Evolutionary conservation across 1,139 yeast genomes (phyloP).

Genomic region (Meyerozyma athensensis): DNA sequence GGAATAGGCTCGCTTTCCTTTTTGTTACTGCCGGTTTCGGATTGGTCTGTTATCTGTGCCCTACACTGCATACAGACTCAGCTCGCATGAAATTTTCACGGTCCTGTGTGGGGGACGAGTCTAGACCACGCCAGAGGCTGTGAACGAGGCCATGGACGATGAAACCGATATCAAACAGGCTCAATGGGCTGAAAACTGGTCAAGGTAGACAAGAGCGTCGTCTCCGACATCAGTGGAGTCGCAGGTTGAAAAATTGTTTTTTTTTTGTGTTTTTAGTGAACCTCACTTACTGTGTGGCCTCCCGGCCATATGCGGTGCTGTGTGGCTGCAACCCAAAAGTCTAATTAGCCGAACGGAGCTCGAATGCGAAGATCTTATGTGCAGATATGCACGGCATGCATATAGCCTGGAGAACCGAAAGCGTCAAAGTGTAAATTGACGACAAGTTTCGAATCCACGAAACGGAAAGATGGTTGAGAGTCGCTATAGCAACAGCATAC

Average conservation of each 20-base stretch:
- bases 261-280: no score
- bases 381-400: constrained; percentile 1
- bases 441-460: not conserved
- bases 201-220: no score
- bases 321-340: not conserved
- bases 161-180: no score
- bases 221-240: no score
- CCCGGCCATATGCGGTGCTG: no score
- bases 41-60: no score
- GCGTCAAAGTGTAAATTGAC: not conserved
- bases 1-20: not conserved
- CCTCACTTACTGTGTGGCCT: no score
- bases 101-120: not conserved
- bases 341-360: not conserved
- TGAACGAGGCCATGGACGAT: no score
- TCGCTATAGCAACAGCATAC: no score
- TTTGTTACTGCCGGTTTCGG: not conserved
- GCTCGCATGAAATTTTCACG: not conserved
- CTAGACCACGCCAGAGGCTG: constrained; percentile 1
- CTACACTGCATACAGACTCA: not conserved
- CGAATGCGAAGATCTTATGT: constrained; percentile 2
- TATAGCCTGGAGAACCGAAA: not conserved
- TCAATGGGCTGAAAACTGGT: no score
- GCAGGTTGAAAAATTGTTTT: no score
- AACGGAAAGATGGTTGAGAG: not conserved